phyloP scores from a whole-genome alignment of 306 rosid genomes.

The Ochetophila trinervis region DNA sequence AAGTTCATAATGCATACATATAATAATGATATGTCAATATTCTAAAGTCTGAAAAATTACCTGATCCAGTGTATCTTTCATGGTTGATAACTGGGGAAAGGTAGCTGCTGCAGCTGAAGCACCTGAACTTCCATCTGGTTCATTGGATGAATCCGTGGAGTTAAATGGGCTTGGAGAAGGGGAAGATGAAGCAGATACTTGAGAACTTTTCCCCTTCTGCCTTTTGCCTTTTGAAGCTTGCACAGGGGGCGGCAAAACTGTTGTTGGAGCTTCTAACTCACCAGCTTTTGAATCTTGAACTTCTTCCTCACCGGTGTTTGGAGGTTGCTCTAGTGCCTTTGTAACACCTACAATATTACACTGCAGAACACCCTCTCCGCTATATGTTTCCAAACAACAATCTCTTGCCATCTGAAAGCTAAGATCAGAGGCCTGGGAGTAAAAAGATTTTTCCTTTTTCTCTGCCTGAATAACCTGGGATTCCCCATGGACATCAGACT shows the following conservation, averaged over 20 bases:
- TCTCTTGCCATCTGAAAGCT: constrained; percentile 64
- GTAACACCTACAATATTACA: constrained; percentile 29
- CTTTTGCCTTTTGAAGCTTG: constrained; percentile 47
- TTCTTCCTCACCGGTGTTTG: constrained; percentile 31
- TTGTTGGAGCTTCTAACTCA: constrained; percentile 36
- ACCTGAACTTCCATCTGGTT: constrained; percentile 45
- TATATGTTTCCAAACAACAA: constrained; percentile 23
- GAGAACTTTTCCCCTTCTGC: constrained; percentile 57
- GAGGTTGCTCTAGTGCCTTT: constrained; percentile 28
- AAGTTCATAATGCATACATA: constrained; percentile 12
- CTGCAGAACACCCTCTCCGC: constrained; percentile 35
- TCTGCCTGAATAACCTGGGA: constrained; percentile 25
- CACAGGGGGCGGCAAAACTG: constrained; percentile 34
- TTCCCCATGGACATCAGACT: constrained; percentile 32
- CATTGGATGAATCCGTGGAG: constrained; percentile 41
- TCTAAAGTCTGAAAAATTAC: constrained; percentile 29
- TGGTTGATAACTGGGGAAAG: constrained; percentile 47
- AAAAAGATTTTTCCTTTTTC: constrained; percentile 59
- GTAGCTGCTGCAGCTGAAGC: constrained; percentile 39
- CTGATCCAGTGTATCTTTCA: constrained; percentile 63
- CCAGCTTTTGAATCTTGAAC: constrained; percentile 36
- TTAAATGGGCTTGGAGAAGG: constrained; percentile 45
- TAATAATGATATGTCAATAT: neutral
- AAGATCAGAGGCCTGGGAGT: constrained; percentile 66
- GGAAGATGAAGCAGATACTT: constrained; percentile 41